Conservation (phyloP, 2,329 filamentous ascomycete genomes). For the Apiospora phragmitis region DNA sequence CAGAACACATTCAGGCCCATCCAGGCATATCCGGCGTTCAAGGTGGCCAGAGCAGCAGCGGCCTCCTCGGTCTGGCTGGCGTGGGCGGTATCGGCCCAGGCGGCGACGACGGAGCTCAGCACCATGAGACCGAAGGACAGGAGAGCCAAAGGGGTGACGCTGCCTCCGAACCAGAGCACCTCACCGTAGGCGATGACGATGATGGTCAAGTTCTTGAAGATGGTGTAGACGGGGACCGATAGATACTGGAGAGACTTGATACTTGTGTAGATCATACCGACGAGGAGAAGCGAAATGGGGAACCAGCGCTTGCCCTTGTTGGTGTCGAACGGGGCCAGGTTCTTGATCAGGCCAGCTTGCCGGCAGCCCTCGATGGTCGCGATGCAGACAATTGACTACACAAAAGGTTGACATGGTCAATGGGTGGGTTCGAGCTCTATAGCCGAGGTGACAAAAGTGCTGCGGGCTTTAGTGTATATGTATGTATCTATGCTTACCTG, state of each 20-base stretch:
- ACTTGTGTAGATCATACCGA: slow-evolving; percentile 98
- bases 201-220: slow-evolving; percentile 99
- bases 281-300: slow-evolving; percentile 90
- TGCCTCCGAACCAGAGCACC: slow-evolving; percentile 96
- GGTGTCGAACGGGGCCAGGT: slow-evolving; percentile 76
- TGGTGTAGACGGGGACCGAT: slow-evolving; percentile 97
- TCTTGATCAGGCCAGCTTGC: slow-evolving; percentile 77
- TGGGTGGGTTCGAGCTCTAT: not conserved
- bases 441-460: not conserved
- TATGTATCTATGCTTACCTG: slow-evolving; percentile 69
- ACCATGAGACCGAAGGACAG: slow-evolving; percentile 98
- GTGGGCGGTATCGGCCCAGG: slow-evolving; percentile 89
- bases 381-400: slow-evolving; percentile 84
- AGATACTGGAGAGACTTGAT: slow-evolving; percentile 95
- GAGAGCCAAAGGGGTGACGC: slow-evolving; percentile 81
- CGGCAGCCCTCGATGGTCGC: slow-evolving; percentile 82
- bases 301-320: slow-evolving; percentile 97
- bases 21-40: slow-evolving; percentile 96
- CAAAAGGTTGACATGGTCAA: slow-evolving; percentile 14
- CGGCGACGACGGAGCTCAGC: slow-evolving; percentile 87
- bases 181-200: slow-evolving; percentile 98
- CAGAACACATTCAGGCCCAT: slow-evolving; percentile 97
- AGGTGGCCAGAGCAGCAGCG: slow-evolving; percentile 76
- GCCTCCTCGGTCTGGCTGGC: slow-evolving; percentile 59
- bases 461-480: not conserved